Evolutionary conservation across 1,284 basidiomycete genomes (phyloP), one percentile per base, ranked within the genome.

Genomic region (Cutaneotrichosporon sp.): DNA sequence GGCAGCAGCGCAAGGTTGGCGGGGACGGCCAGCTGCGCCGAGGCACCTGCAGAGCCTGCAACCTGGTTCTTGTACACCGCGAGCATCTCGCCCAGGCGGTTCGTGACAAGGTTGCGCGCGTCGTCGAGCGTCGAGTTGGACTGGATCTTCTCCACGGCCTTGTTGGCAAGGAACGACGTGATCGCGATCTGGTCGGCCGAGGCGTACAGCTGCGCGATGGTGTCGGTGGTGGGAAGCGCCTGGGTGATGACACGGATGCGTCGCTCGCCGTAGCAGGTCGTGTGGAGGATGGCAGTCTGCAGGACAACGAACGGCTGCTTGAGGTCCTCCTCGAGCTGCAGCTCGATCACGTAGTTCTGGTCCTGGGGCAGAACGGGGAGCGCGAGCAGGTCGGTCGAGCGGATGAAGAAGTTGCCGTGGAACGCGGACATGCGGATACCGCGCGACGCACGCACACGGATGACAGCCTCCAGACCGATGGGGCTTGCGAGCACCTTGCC

Each of bases 371-470:
- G 95, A 18, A 94, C 90, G 2, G 97, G 95, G 84, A 99, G 90
- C 3, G 95, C 94, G 34, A 99, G 85, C 36, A 99, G 84, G 81
- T 99, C 97, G 34, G 95, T 98, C 13, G 95, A 97, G 55, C 97
- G 89, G 57, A 98, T 94, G 79, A 99, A 99, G 83, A 99, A 99
- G 84, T 99, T 99, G 69, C 97, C 97, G 73, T 99, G 94, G 90
- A 97, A 99, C 1, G 92, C 92, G 6, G 93, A 89, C 89, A 98
- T 94, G 62, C 97, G 89, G 59, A 99, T 83, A 63, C 95, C 92
- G 81, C 92, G 86, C 2, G 94, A 92, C 29, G 95, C 94, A 67
- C 97, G 92, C 36, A 99, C 91, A 78, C 97, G 91, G 84, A 97
- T 95, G 62, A 99, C 92, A 18, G 94, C 95, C 80, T 99, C 97